These are phyloP conservation scores for Dicorynia guianensis DNA, from an alignment of 306 rosid species.

Conservation along the genomic window DNA sequence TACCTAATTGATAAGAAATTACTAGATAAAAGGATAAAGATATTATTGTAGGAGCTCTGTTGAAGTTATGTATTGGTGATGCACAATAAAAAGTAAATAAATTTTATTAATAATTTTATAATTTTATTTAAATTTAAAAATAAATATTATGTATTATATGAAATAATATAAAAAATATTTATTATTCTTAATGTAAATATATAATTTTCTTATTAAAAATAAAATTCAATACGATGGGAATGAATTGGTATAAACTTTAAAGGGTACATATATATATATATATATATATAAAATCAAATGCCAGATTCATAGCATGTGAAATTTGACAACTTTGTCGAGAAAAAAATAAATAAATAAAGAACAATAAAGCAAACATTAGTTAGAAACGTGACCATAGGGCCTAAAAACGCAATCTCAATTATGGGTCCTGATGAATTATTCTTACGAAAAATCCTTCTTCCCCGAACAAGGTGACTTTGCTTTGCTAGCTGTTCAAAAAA, in stretches of 20 bases:
- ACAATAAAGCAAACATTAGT: slow-evolving; percentile 37
- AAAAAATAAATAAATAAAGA: too few relatives aligned
- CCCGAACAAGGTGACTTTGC: slow-evolving; percentile 26
- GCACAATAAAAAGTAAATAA: too few relatives aligned
- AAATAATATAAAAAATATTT: too few relatives aligned
- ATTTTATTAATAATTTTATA: too few relatives aligned
- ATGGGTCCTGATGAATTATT: slow-evolving; percentile 17
- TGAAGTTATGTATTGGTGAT: too few relatives aligned
- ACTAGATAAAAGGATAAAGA: too few relatives aligned
- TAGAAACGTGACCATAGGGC: slow-evolving; percentile 24
- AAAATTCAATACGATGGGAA: neutral
- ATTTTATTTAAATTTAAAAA: too few relatives aligned
- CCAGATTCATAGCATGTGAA: neutral
- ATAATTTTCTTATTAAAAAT: neutral
- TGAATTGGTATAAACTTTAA: neutral
- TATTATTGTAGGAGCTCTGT: too few relatives aligned
- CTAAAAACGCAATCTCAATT: slow-evolving; percentile 22
- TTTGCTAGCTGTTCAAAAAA: slow-evolving; percentile 1
- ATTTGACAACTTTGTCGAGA: slow-evolving; percentile 27
- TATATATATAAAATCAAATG: too few relatives aligned
- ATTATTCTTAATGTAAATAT: too few relatives aligned
- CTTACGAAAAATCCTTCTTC: slow-evolving; percentile 9
- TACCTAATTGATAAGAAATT: too few relatives aligned
- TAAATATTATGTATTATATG: too few relatives aligned
- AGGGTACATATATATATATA: neutral